Evolutionary conservation across 2,329 filamentous ascomycete genomes (phyloP).

Genomic region (Fusarium concolor): DNA sequence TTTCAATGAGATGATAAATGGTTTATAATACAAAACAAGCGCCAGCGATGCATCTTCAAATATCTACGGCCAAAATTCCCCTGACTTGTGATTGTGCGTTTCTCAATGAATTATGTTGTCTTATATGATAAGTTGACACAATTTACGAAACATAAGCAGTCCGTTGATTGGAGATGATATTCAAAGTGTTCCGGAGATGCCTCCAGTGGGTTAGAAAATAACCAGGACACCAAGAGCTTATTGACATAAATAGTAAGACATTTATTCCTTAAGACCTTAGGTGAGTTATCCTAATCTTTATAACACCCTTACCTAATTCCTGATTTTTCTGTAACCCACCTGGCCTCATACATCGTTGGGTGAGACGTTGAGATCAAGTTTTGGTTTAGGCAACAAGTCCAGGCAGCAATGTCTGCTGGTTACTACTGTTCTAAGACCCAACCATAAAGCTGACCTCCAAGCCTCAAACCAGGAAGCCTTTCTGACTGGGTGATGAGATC

Average conservation of each 20-base stretch:
- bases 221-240: too few species aligned
- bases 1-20: neutral
- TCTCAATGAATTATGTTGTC: too few species aligned
- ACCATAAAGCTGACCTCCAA: neutral
- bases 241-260: too few species aligned
- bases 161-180: neutral
- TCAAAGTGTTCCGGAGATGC: neutral
- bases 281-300: too few species aligned
- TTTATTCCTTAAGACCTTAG: too few species aligned
- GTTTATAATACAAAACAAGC: accelerated
- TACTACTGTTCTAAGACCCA: neutral
- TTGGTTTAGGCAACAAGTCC: neutral
- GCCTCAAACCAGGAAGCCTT: too few species aligned
- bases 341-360: too few species aligned
- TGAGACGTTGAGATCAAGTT: neutral
- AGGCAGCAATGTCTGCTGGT: neutral
- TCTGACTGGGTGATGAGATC: neutral
- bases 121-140: neutral
- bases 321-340: too few species aligned
- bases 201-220: too few species aligned
- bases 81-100: neutral
- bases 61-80: neutral
- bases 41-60: neutral
- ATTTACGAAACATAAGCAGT: neutral
- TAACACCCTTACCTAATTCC: too few species aligned